phyloP scores from a whole-genome alignment of 2,329 filamentous ascomycete genomes.

The Diaporthe humulicola region DNA sequence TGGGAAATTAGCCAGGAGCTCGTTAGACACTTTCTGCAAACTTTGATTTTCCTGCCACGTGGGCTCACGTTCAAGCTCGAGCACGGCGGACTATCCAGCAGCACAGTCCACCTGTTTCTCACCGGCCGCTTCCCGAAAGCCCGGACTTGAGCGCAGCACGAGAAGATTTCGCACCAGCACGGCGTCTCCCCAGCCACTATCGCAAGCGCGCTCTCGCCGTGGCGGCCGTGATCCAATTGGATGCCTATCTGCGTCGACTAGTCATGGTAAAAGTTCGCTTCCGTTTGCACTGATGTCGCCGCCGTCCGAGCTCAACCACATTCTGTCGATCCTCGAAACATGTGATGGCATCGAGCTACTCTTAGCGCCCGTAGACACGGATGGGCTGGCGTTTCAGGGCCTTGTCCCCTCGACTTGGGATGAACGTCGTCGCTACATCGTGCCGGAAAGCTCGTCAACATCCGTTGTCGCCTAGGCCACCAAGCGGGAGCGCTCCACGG shows the following conservation, averaged over 20 bases:
- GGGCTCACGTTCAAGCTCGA: conserved; percentile 12
- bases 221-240: conserved; percentile 7
- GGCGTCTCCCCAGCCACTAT: background rate
- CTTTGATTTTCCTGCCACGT: conserved; percentile 31
- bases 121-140: conserved; percentile 1
- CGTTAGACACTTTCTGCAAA: background rate
- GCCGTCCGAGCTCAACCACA: conserved; percentile 30
- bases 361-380: conserved; percentile 1
- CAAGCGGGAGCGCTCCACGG: conserved; percentile 13
- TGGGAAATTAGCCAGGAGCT: conserved; percentile 28
- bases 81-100: background rate
- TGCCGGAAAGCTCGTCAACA: conserved; percentile 22
- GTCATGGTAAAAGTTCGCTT: conserved; percentile 10
- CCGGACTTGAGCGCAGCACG: background rate
- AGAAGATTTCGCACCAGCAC: background rate
- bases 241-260: conserved; percentile 3
- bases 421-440: conserved; percentile 19
- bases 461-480: background rate
- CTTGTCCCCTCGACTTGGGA: conserved; percentile 5
- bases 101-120: conserved; percentile 17
- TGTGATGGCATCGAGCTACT: conserved; percentile 18
- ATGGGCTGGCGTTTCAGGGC: conserved; percentile 2
- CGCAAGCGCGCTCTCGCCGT: background rate
- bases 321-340: background rate
- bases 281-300: conserved; percentile 14